Evolutionary conservation across 2,329 filamentous ascomycete genomes (phyloP).

Genomic region (Raffaelea arxii): DNA sequence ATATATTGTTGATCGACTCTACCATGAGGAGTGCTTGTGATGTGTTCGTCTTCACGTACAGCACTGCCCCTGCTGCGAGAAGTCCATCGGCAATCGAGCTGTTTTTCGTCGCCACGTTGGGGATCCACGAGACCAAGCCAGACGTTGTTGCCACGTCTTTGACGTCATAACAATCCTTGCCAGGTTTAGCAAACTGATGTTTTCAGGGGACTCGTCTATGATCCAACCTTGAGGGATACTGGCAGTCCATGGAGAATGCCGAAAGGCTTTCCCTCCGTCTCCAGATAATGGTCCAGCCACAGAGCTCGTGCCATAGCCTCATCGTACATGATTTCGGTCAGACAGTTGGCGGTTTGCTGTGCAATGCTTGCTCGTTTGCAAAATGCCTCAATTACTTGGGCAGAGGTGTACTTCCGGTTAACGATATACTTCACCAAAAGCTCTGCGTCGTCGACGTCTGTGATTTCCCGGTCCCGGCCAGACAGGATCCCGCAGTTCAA

Average conservation of each 20-base stretch:
- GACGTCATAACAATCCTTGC: neutral
- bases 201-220: too few species aligned
- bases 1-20: constrained; percentile 24
- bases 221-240: neutral
- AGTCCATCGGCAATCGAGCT: constrained; percentile 1
- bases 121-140: neutral
- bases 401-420: neutral
- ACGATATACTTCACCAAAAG: neutral
- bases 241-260: neutral
- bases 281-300: neutral
- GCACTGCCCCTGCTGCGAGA: constrained; percentile 14
- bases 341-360: constrained; percentile 16
- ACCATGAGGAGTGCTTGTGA: constrained; percentile 16
- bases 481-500: neutral
- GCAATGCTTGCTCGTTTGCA: neutral
- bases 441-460: neutral
- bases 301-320: neutral
- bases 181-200: too few species aligned
- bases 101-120: neutral
- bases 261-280: neutral
- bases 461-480: neutral
- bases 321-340: neutral
- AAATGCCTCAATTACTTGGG: neutral
- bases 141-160: neutral
- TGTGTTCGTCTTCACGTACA: constrained; percentile 14